phyloP scores from a whole-genome alignment of 371 early-diverging fungal species.

The Sanchytrium tribonematis region DNA sequence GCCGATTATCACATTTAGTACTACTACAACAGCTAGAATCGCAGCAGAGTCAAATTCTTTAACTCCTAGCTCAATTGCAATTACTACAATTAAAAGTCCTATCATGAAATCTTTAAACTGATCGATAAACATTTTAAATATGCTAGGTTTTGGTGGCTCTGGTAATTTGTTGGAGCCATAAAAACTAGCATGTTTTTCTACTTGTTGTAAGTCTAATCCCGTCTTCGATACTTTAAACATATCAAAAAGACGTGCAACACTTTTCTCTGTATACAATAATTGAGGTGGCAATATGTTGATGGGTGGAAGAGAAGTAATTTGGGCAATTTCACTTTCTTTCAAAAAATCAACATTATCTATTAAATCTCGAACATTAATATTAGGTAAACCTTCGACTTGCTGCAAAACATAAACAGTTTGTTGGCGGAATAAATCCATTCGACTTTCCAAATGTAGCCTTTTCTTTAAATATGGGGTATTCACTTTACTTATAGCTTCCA shows the following conservation, averaged over 20 bases:
- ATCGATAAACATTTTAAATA: conserved; percentile 34
- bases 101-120: conserved; percentile 61
- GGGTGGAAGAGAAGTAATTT: neutral
- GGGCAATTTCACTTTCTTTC: neutral
- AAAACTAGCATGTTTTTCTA: conserved; percentile 20
- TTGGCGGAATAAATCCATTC: neutral
- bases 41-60: conserved; percentile 31
- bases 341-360: neutral
- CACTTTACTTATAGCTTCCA: neutral
- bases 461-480: neutral
- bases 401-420: neutral
- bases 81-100: conserved; percentile 37
- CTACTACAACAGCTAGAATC: conserved; percentile 33
- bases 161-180: conserved; percentile 48
- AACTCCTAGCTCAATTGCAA: conserved; percentile 21
- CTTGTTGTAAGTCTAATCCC: conserved; percentile 29
- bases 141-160: conserved; percentile 29
- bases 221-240: conserved; percentile 48
- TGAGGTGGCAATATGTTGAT: conserved; percentile 4
- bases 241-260: conserved; percentile 32
- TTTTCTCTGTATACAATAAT: conserved; percentile 59
- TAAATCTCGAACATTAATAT: neutral
- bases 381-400: neutral
- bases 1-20: conserved; percentile 46
- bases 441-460: neutral